Conservation (phyloP, 305 asterid genomes). For the Stenogyne calaminthoides region DNA sequence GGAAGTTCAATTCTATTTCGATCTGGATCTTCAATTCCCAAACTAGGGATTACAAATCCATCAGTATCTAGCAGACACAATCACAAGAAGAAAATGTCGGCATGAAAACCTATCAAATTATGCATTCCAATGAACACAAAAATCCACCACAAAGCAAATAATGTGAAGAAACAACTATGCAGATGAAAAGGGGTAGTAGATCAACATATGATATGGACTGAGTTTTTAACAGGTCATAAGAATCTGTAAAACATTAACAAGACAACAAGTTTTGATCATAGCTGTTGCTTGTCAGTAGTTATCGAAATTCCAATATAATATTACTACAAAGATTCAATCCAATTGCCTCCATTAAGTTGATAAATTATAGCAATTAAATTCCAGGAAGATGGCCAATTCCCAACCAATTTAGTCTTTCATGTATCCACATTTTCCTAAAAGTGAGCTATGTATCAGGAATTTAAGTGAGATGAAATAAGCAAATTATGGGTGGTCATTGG, state of each 20-base stretch:
- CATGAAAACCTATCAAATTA: not conserved
- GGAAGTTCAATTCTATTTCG: constrained; percentile 35
- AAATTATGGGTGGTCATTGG: not conserved
- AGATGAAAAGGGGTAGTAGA: not conserved
- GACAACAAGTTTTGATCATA: not conserved
- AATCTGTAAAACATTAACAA: constrained; percentile 7
- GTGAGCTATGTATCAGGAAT: not conserved
- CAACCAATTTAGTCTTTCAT: not conserved
- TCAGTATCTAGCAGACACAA: constrained; percentile 61
- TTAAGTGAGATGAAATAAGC: not conserved
- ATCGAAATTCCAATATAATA: not conserved
- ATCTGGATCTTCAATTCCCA: constrained; percentile 64
- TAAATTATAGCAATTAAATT: not conserved
- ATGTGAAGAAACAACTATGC: not conserved
- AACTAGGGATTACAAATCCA: constrained; percentile 89
- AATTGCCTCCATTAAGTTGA: not conserved
- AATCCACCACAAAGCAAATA: not conserved
- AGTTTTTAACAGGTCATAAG: not conserved
- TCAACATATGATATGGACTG: not conserved
- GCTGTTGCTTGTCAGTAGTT: not conserved
- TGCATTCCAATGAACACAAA: constrained; percentile 6
- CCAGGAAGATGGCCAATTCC: not conserved
- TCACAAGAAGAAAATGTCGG: constrained; percentile 7
- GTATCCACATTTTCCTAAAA: not conserved
- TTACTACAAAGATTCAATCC: not conserved